Conservation (phyloP, 148 eudicot genomes). For the Diospyros lotus region DNA sequence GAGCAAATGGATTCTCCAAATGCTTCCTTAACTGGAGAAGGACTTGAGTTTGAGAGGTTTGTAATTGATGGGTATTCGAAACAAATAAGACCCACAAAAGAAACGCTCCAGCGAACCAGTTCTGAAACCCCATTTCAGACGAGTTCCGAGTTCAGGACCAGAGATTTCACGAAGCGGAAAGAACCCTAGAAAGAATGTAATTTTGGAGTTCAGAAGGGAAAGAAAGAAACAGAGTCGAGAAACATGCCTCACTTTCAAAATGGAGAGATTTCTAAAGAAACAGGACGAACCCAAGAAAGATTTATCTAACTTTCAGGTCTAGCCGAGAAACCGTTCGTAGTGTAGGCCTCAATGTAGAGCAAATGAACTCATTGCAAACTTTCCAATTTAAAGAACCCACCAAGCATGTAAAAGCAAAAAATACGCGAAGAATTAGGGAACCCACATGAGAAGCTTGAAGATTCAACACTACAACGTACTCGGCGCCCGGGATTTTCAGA, state of each 20-base stretch:
- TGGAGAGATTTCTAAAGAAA: neutral
- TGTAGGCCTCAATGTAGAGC: neutral
- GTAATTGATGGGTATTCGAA: constrained; percentile 39
- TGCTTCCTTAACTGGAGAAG: constrained; percentile 61
- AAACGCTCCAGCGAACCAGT: constrained; percentile 16
- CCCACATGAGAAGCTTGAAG: neutral
- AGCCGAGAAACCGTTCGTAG: neutral
- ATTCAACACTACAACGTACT: neutral
- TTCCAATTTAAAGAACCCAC: constrained; percentile 3
- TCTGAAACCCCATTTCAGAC: constrained; percentile 32
- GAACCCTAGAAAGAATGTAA: constrained; percentile 16
- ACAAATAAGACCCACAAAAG: constrained; percentile 32
- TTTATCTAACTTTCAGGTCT: neutral
- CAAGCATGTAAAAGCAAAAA: neutral
- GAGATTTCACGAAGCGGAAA: neutral
- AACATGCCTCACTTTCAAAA: neutral
- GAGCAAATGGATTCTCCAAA: constrained; percentile 48
- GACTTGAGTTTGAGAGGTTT: constrained; percentile 39
- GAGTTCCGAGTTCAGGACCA: constrained; percentile 1
- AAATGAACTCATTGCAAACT: neutral
- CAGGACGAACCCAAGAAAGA: constrained; percentile 3
- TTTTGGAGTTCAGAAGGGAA: neutral
- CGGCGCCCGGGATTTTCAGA: neutral
- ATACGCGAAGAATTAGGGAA: no score
- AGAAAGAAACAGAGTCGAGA: neutral